A percentile compares a stretch with the other conserved stretches of the same genome.
Evolutionary conservation across 2,329 filamentous ascomycete species (phyloP).

Genomic region (Fusarium citri): DNA sequence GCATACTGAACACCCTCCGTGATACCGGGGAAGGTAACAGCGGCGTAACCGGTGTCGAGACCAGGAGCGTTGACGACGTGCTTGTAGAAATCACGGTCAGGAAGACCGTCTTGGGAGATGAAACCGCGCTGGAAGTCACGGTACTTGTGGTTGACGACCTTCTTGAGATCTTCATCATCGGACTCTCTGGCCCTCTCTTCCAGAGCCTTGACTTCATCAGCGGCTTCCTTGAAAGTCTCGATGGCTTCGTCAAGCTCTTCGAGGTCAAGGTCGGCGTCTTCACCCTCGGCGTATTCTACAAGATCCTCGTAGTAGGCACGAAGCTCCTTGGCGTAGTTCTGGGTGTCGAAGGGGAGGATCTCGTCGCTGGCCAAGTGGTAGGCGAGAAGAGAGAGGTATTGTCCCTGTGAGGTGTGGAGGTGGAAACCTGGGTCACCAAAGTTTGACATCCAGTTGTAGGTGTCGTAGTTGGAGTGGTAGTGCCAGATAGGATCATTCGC

Average conservation of each 20-base stretch:
- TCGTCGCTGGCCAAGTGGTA: slow-evolving; percentile 55
- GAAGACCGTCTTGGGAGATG: slow-evolving; percentile 60
- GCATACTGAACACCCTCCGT: slow-evolving; percentile 73
- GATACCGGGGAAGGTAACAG: slow-evolving; percentile 65
- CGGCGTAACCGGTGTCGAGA: slow-evolving; percentile 59
- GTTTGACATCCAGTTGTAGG: slow-evolving; percentile 83
- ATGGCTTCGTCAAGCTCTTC: slow-evolving; percentile 54
- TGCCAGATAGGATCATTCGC: slow-evolving; percentile 70
- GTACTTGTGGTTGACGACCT: slow-evolving; percentile 59
- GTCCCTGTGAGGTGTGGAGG: slow-evolving; percentile 69
- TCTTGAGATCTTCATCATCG: slow-evolving; percentile 48
- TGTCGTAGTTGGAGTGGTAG: slow-evolving; percentile 89
- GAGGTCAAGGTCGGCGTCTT: slow-evolving; percentile 52
- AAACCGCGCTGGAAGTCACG: slow-evolving; percentile 62
- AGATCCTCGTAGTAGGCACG: slow-evolving; percentile 55
- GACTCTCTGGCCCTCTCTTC: slow-evolving; percentile 47
- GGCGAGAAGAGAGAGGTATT: slow-evolving; percentile 55
- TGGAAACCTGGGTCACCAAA: slow-evolving; percentile 76
- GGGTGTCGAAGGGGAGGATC: slow-evolving; percentile 55
- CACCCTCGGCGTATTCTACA: slow-evolving; percentile 47
- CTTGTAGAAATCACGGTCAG: slow-evolving; percentile 58
- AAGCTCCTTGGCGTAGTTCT: slow-evolving; percentile 56
- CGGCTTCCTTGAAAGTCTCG: slow-evolving; percentile 50
- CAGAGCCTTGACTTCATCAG: slow-evolving; percentile 50
- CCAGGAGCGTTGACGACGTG: slow-evolving; percentile 62